Conservation (phyloP, 1,284 basidiomycete genomes). For the Inonotus hispidus region DNA sequence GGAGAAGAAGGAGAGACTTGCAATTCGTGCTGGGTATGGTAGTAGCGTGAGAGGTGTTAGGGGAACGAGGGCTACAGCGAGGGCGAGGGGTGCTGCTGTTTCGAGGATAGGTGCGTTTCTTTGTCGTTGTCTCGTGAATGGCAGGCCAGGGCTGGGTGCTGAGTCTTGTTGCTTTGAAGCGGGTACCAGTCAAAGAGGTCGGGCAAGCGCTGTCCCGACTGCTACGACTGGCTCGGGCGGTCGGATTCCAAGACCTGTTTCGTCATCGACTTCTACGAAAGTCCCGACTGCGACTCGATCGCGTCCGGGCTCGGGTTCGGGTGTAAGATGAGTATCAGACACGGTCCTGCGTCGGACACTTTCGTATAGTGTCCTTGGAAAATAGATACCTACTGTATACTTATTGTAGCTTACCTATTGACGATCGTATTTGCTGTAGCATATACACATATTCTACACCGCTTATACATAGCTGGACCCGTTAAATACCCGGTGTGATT, state of each 20-base stretch:
- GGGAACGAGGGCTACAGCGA: slow-evolving; percentile 47
- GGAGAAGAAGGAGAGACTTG: slow-evolving; percentile 20
- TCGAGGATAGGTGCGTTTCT: slow-evolving; percentile 1
- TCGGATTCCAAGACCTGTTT: slow-evolving; percentile 9
- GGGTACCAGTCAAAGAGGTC: background rate
- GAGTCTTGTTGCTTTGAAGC: background rate
- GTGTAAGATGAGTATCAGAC: too few species aligned
- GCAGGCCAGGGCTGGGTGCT: background rate
- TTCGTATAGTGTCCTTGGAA: background rate
- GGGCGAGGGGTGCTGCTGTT: slow-evolving; percentile 28
- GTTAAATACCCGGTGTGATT: too few species aligned
- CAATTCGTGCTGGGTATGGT: slow-evolving; percentile 36
- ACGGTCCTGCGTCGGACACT: background rate
- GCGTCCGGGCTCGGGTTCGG: slow-evolving; percentile 1
- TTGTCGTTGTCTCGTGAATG: background rate
- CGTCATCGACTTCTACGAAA: slow-evolving; percentile 1
- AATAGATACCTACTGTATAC: too few species aligned
- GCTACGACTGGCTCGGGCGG: slow-evolving; percentile 3
- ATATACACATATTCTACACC: too few species aligned
- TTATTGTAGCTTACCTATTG: too few species aligned
- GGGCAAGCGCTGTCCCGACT: background rate
- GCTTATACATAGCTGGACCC: too few species aligned
- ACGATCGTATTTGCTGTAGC: too few species aligned
- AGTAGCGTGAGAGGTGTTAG: slow-evolving; percentile 48
- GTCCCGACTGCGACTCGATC: slow-evolving; percentile 3